Evolutionary conservation across 177 flowering plant genomes (phyloP), one percentile per base, ranked within the genome.

Genomic region (Vitis hybrid): DNA sequence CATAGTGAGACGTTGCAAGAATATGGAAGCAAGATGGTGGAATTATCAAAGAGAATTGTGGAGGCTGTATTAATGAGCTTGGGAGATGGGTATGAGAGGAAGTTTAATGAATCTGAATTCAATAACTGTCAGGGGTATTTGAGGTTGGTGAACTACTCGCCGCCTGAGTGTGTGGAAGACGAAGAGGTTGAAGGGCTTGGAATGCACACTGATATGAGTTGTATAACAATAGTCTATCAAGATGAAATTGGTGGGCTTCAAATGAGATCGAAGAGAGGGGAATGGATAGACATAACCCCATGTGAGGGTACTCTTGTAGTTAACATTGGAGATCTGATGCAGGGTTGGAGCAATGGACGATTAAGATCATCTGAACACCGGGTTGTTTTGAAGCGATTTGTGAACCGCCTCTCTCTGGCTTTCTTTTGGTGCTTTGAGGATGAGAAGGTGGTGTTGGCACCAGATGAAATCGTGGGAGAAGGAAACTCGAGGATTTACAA

Each of bases 341-440:
- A 94, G 61, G 98, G 96, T 39, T 94, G 98, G 97, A 92, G 96
- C 78, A 94, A 92, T 75, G 96, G 82, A 18, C 74, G 68, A 69
- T 64, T 94, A 34, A 85, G 92, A 65, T 94, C 98, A 49, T 92
- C 97, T 0, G 88, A 88, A 65, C 98, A 94, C 68, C 72, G 98
- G 26, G 97, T 92, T 51, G 81, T 94, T 18, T 65, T 90, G 66
- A 87, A 69, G 72, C 70, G 51, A 31, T 51, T 50, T 0, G 69
- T 62, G 34, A 84, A 79, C 26, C 84, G 98, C 5, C 69, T 86
- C 14, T 88, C 96, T 5, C 62, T 94, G 52, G 94, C 97, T 48
- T 94, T 94, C 84, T 93, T 93, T 54, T 92, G 97, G 96, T 82
- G 94, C 67, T 92, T 94, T 81, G 92, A 89, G 75, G 97, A 91